Conservation (phyloP, 176 grass and related monocot species). For the Zoysia japonica region DNA sequence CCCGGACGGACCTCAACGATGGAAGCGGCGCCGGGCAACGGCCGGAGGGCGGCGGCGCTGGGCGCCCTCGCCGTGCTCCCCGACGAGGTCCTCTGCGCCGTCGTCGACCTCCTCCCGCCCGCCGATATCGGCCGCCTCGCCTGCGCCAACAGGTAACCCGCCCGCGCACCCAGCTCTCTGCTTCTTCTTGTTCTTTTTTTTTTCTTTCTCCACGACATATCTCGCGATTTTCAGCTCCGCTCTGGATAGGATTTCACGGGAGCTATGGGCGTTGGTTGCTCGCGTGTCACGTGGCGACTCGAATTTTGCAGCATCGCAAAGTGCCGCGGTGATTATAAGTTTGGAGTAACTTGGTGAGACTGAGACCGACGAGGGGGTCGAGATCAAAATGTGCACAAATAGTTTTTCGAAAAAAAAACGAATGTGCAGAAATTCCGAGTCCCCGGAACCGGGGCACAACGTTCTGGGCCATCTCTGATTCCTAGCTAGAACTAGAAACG, state of each 20-base stretch:
- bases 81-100: slow-evolving; percentile 74
- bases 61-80: slow-evolving; percentile 72
- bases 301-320: neutral
- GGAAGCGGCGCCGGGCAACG: slow-evolving; percentile 36
- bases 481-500: neutral
- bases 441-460: neutral
- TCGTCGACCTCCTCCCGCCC: slow-evolving; percentile 84
- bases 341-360: neutral
- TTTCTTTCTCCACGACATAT: neutral
- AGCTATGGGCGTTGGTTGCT: neutral
- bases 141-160: slow-evolving; percentile 76
- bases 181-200: neutral
- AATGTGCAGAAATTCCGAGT: neutral
- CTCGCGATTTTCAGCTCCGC: neutral
- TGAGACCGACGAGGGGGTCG: neutral
- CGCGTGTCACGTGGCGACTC: neutral
- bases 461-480: neutral
- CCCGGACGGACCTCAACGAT: slow-evolving; percentile 26
- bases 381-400: neutral
- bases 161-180: neutral
- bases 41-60: slow-evolving; percentile 68
- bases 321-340: neutral
- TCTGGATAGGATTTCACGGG: neutral
- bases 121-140: slow-evolving; percentile 78
- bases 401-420: too few relatives aligned